Conservation (phyloP, 371 early-diverging fungal species). For the Lichtheimia ramosa region DNA sequence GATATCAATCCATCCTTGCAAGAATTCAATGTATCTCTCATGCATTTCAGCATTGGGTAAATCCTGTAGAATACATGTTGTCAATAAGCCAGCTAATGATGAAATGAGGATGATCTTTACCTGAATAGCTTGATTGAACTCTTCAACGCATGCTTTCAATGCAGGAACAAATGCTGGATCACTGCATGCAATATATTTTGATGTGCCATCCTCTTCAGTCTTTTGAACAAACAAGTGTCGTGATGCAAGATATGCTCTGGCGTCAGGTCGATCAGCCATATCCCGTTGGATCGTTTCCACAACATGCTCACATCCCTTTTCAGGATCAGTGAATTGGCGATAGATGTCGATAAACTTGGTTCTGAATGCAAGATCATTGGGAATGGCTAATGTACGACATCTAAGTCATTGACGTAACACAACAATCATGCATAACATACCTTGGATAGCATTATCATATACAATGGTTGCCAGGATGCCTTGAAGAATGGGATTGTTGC, state of each 20-base stretch:
- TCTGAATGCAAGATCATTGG: slow-evolving; percentile 75
- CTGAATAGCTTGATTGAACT: slow-evolving; percentile 43
- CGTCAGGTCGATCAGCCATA: slow-evolving; percentile 55
- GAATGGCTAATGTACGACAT: slow-evolving; percentile 50
- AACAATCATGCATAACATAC: slow-evolving; percentile 20
- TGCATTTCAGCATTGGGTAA: slow-evolving; percentile 48
- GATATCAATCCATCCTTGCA: slow-evolving; percentile 45
- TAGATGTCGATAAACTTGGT: slow-evolving; percentile 72
- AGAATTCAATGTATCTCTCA: slow-evolving; percentile 60
- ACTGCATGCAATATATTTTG: slow-evolving; percentile 19
- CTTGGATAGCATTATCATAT: slow-evolving; percentile 82
- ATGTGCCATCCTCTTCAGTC: slow-evolving; percentile 28
- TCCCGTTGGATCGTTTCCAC: slow-evolving; percentile 63
- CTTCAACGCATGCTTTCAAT: slow-evolving; percentile 50
- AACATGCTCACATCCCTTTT: slow-evolving; percentile 49
- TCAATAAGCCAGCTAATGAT: background rate
- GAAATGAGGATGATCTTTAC: slow-evolving; percentile 18
- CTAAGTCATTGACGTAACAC: background rate
- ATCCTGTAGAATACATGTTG: slow-evolving; percentile 10
- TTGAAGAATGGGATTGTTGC: slow-evolving; percentile 71
- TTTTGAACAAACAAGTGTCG: slow-evolving; percentile 38
- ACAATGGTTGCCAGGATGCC: slow-evolving; percentile 82
- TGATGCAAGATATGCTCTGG: slow-evolving; percentile 64
- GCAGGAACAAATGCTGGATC: slow-evolving; percentile 62
- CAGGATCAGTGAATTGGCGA: slow-evolving; percentile 58